Evolutionary conservation across 108 stramenopile species (phyloP), one percentile per base, ranked within the genome.

Genomic region (Fragilaria crotonensis): DNA sequence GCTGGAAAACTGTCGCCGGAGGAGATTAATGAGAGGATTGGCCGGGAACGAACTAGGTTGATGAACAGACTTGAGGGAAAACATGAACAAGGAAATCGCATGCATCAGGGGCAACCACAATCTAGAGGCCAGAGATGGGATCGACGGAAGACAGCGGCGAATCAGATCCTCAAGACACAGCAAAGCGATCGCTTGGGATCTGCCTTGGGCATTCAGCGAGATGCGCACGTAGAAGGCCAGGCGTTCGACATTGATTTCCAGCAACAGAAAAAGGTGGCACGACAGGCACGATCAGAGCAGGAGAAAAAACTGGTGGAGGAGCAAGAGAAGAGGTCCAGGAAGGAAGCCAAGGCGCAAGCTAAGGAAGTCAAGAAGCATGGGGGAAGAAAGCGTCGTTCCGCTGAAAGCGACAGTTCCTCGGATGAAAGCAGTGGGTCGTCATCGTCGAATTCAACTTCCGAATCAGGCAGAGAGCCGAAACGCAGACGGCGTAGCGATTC

Each of bases 361-460:
- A n/a, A n/a, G n/a, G n/a, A n/a, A n/a, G n/a, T n/a, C n/a, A n/a
- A n/a, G n/a, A n/a, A n/a, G n/a, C n/a, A n/a, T n/a, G n/a, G n/a
- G n/a, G n/a, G n/a, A n/a, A n/a, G n/a, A n/a, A n/a, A n/a, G n/a
- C n/a, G 96, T 96, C 9, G 99, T 99, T 53, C 99, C 99, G 41
- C 89, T 92, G 57, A 96, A 87, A 22, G 99, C 99, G 23, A 99
- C 97, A 11, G 99, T 99, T 22, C 99, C 99, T 23, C 98, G 79
- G 75, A 98, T 98, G 22, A 77, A 63, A 33, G 97, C 71, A n/a
- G n/a, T n/a, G n/a, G n/a, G n/a, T n/a, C n/a, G n/a, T n/a, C n/a
- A n/a, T n/a, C n/a, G n/a, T n/a, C n/a, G n/a, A n/a, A n/a, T n/a
- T n/a, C n/a, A n/a, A n/a, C n/a, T n/a, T n/a, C n/a, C n/a, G n/a